These are phyloP conservation scores for Cytidiella melzeri DNA, from an alignment of 768 basidiomycete species.

Conservation along the genomic window DNA sequence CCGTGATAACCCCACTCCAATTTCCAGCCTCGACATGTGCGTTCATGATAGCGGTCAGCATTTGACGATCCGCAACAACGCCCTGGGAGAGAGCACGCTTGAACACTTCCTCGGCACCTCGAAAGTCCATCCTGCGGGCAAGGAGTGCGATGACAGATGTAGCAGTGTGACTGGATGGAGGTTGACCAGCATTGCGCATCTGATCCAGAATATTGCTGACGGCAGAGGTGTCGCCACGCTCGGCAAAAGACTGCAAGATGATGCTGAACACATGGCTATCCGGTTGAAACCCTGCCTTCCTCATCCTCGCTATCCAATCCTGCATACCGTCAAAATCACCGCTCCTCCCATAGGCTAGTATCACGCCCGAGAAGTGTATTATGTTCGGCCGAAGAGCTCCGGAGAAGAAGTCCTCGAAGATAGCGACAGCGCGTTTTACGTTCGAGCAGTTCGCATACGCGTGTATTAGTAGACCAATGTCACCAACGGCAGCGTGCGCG, in stretches of 20 bases:
- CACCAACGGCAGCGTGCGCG: conserved; percentile 7
- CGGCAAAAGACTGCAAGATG: conserved; percentile 52
- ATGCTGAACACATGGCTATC: conserved; percentile 53
- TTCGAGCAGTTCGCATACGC: conserved; percentile 45
- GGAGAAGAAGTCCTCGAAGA: conserved; percentile 54
- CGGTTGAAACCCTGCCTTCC: conserved; percentile 42
- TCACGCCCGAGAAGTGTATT: conserved; percentile 49
- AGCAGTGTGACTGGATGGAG: conserved; percentile 49
- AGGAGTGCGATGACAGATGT: conserved; percentile 64
- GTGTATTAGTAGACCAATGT: conserved; percentile 46
- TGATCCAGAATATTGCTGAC: conserved; percentile 46
- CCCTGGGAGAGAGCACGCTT: conserved; percentile 56
- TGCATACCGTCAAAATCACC: conserved; percentile 45
- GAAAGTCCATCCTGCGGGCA: conserved; percentile 52
- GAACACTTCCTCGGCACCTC: conserved; percentile 63
- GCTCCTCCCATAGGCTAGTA: conserved; percentile 45
- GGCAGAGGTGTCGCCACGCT: conserved; percentile 46
- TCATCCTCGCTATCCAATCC: conserved; percentile 49
- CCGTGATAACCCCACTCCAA: conserved; percentile 68
- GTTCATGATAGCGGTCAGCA: conserved; percentile 73
- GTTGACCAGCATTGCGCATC: conserved; percentile 49
- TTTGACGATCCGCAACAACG: conserved; percentile 52
- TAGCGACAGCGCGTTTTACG: conserved; percentile 32
- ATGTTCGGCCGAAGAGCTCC: conserved; percentile 33
- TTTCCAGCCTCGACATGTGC: conserved; percentile 77